Conservation (phyloP, 23 red algal genomes). For the Pyropia haitanensis region DNA sequence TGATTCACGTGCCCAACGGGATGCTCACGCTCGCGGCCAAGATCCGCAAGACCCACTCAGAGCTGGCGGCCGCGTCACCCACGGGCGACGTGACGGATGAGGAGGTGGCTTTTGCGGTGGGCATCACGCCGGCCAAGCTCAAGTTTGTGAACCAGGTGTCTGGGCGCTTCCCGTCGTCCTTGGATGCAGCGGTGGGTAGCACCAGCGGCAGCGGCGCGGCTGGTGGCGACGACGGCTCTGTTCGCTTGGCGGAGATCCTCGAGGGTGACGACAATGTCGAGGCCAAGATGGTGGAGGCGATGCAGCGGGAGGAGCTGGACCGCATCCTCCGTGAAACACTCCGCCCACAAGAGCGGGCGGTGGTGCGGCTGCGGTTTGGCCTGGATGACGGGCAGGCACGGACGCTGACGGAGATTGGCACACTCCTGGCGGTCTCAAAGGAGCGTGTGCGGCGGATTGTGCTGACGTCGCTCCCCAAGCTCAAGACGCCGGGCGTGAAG, state of each 20-base stretch:
- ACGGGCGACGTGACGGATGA: constrained; percentile 28
- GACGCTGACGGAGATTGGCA: constrained; percentile 41
- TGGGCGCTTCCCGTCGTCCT: constrained; percentile 16
- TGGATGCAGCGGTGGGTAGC: constrained; percentile 23
- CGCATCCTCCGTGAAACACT: constrained; percentile 34
- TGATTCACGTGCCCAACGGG: constrained; percentile 51
- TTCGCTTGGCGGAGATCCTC: constrained; percentile 37
- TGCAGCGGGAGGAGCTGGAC: constrained; percentile 37
- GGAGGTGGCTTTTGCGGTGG: constrained; percentile 38
- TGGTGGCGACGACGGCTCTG: constrained; percentile 6
- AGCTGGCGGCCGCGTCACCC: constrained; percentile 5
- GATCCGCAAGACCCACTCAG: constrained; percentile 32
- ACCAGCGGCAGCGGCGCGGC: neutral
- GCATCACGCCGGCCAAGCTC: constrained; percentile 60
- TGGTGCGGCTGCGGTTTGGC: constrained; percentile 86
- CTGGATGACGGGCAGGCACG: constrained; percentile 78
- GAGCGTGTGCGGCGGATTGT: constrained; percentile 80
- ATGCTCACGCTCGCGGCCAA: constrained; percentile 48
- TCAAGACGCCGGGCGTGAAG: constrained; percentile 52
- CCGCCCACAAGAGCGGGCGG: constrained; percentile 56
- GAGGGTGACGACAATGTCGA: constrained; percentile 59
- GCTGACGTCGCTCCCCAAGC: constrained; percentile 53
- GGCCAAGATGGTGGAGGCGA: constrained; percentile 47
- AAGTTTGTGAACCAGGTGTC: constrained; percentile 60
- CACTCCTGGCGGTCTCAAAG: constrained; percentile 39